Base-by-base conservation (phyloP, 202 grass and related monocot species). In the Eragrostis tef region DNA sequence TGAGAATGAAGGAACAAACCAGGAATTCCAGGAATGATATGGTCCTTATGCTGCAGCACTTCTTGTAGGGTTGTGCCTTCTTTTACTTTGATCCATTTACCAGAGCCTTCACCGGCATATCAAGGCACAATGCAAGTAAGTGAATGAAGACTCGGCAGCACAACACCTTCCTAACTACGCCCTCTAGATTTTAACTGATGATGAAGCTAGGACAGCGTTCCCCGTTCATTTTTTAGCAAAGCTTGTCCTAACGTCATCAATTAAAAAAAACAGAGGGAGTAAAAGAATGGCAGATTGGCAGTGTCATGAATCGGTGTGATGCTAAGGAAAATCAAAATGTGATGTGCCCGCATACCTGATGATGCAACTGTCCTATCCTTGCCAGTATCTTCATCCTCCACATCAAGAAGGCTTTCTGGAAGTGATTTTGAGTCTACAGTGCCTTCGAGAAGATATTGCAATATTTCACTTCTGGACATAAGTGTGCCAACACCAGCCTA, bases 21-120 rank as follows among this genome's bases (percentile, higher is more conserved):
- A 89, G 94, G 94, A 67, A 93, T 86, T n/a, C 86, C 82, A 9
- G 94, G 90, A 65, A 94, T 71, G n/a, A 94, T 89, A 52, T 89
- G 85, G 47, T 89, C 88, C 70, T 86, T 83, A 68, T 88, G 84
- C 68, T 84, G 84, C 67, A 91, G 71, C 62, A 86, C 84, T 57
- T 94, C 92, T 50, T 88, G 57, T 83, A 98, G 90, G 52, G 88
- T 83, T 79, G 85, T 86, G 64, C 85, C 88, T 84, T 98, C 92
- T 71, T 88, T 91, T 81, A 98, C 84, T 73, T 83, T 88, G 52
- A 94, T 75, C 92, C 92, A 98, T 52, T 88, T 91, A 63, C 69
- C 56, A 49, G 80, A 79, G 11, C 73, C 73, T 34, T 73, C 66
- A 61, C 73, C 94, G 93, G 72, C 42, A 81, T 57, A 86, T 83